A percentile compares a stretch with the other conserved stretches of the same genome.
These are phyloP conservation scores for Isabelozyma rhagii DNA, from an alignment of 805 yeast genomes.

Conservation along the genomic window DNA sequence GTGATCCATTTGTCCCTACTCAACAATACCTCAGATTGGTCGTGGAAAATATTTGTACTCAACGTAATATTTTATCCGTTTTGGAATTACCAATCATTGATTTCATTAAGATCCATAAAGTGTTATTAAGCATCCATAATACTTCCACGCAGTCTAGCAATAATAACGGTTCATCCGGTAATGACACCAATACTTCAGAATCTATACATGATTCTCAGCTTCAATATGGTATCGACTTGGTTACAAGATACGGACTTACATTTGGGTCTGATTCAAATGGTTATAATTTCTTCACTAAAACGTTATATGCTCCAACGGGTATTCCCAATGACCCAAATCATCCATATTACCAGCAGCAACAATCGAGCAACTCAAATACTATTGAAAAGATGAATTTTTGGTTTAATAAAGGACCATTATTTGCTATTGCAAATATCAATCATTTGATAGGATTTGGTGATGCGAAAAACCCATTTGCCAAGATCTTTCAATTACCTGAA, in stretches of 20 bases:
- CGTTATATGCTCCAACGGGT: constrained; percentile 32
- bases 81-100: constrained; percentile 59
- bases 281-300: constrained; percentile 55
- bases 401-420: constrained; percentile 72
- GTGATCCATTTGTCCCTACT: constrained; percentile 83
- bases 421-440: constrained; percentile 72
- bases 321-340: constrained; percentile 29
- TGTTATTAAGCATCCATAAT: constrained; percentile 53
- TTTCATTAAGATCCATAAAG: constrained; percentile 66
- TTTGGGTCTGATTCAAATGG: constrained; percentile 68
- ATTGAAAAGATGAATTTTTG: constrained; percentile 61
- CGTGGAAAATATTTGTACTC: constrained; percentile 74
- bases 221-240: constrained; percentile 56
- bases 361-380: constrained; percentile 21
- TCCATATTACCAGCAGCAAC: constrained; percentile 24
- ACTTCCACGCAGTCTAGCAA: constrained; percentile 6
- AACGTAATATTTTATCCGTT: constrained; percentile 55
- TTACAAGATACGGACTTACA: constrained; percentile 60
- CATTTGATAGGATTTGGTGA: constrained; percentile 80
- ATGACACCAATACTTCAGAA: constrained; percentile 10
- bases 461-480: constrained; percentile 71
- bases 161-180: constrained; percentile 2
- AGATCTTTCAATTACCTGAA: constrained; percentile 67
- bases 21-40: constrained; percentile 74
- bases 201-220: constrained; percentile 43